phyloP scores from a whole-genome alignment of 139 green algal species.

The Raphidocelis subcapitata region DNA sequence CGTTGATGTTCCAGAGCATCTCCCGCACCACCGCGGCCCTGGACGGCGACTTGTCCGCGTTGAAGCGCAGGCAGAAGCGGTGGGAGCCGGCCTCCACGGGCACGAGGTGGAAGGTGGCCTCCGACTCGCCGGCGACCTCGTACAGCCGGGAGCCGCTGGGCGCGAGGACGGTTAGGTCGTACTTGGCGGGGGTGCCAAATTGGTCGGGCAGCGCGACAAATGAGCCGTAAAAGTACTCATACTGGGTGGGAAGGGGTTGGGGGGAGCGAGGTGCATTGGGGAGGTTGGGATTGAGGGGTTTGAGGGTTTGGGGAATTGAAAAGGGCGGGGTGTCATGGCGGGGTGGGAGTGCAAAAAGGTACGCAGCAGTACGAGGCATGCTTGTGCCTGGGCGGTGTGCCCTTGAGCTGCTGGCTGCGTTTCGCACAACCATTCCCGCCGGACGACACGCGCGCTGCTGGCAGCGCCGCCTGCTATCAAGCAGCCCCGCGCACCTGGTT shows the following conservation, averaged over 20 bases:
- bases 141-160: constrained; percentile 34
- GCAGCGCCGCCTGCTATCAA: too few relatives aligned
- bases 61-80: constrained; percentile 48
- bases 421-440: not conserved
- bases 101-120: constrained; percentile 52
- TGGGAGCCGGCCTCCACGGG: constrained; percentile 54
- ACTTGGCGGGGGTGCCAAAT: constrained; percentile 30
- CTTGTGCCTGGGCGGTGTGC: too few relatives aligned
- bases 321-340: too few relatives aligned
- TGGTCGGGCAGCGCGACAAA: constrained; percentile 45
- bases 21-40: constrained; percentile 8
- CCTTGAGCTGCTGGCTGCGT: not conserved
- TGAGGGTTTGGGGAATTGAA: too few relatives aligned
- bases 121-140: constrained; percentile 22
- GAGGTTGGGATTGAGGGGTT: not conserved
- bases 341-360: too few relatives aligned
- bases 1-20: constrained; percentile 54
- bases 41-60: constrained; percentile 15
- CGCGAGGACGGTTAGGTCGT: constrained; percentile 38
- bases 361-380: too few relatives aligned
- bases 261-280: not conserved
- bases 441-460: too few relatives aligned
- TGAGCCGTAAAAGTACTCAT: constrained; percentile 49
- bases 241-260: constrained; percentile 11
- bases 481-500: constrained; percentile 4